Evolutionary conservation across 2,329 filamentous ascomycete genomes (phyloP).

Genomic region (Pseudophaeomoniella oleicola): DNA sequence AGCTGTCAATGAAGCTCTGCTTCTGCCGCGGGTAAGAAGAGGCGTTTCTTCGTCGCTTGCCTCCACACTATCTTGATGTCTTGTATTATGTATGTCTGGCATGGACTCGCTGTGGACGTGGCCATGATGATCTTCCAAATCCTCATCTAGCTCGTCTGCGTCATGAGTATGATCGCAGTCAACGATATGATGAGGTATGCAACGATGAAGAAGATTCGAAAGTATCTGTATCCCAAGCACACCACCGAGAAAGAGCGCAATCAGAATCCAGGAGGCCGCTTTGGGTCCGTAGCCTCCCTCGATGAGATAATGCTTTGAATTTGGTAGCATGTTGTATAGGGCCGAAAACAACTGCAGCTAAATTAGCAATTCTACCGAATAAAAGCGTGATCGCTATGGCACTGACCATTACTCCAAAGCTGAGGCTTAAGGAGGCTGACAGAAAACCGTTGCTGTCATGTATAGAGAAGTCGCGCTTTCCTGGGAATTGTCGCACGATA

Average conservation of each 20-base stretch:
- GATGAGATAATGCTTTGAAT: constrained; percentile 62
- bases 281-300: constrained; percentile 53
- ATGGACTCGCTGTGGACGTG: constrained; percentile 8
- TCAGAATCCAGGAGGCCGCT: constrained; percentile 39
- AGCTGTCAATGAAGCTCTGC: background rate
- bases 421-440: constrained; percentile 75
- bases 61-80: background rate
- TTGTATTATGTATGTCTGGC: constrained; percentile 3
- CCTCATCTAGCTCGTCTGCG: constrained; percentile 15
- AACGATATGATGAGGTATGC: constrained; percentile 34
- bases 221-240: constrained; percentile 30
- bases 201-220: constrained; percentile 28
- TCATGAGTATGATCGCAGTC: constrained; percentile 33
- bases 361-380: too few relatives aligned
- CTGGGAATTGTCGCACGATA: constrained; percentile 56
- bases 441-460: constrained; percentile 81
- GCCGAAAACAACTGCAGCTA: constrained; percentile 66
- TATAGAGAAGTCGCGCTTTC: constrained; percentile 66
- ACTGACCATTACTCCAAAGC: constrained; percentile 87
- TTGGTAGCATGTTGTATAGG: constrained; percentile 84
- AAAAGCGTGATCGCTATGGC: background rate
- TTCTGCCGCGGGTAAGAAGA: constrained; percentile 7
- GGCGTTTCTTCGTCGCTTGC: constrained; percentile 11
- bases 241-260: constrained; percentile 31
- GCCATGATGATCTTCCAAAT: constrained; percentile 11